Evolutionary conservation across 208 protist genomes (phyloP).

Genomic region (Trypanosoma theileri): DNA sequence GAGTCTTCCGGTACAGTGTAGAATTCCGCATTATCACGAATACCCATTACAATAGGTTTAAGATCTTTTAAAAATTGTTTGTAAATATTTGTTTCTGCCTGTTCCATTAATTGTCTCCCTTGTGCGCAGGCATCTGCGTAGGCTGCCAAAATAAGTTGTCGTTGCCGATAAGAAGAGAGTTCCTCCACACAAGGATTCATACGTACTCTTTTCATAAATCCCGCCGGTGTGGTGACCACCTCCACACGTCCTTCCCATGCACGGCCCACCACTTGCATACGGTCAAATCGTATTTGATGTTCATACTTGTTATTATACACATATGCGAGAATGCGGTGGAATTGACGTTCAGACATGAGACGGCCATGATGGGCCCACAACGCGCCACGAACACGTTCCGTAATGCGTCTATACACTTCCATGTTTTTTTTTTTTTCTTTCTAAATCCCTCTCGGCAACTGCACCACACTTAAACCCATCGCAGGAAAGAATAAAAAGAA

Average conservation of each 20-base stretch:
- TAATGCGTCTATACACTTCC: slow-evolving; percentile 90
- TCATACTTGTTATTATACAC: slow-evolving; percentile 95
- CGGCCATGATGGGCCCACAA: slow-evolving; percentile 91
- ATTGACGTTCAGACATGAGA: slow-evolving; percentile 89
- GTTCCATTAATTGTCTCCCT: slow-evolving; percentile 75
- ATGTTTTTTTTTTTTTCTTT: slow-evolving; percentile 21
- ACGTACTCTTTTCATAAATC: slow-evolving; percentile 83
- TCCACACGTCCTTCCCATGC: slow-evolving; percentile 84
- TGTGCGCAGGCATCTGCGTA: slow-evolving; percentile 78
- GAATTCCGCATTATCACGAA: slow-evolving; percentile 92
- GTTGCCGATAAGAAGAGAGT: slow-evolving; percentile 47
- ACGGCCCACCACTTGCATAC: slow-evolving; percentile 83
- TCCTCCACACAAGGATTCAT: slow-evolving; percentile 83
- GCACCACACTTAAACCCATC: neutral
- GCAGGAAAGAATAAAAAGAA: slow-evolving; percentile 14
- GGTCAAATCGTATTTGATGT: slow-evolving; percentile 90
- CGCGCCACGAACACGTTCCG: slow-evolving; percentile 85
- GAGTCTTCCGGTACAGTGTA: slow-evolving; percentile 81
- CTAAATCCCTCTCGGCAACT: neutral
- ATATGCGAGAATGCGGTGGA: slow-evolving; percentile 90
- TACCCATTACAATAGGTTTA: slow-evolving; percentile 88
- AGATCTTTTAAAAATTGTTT: slow-evolving; percentile 89
- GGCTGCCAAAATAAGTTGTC: slow-evolving; percentile 82
- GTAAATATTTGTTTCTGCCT: slow-evolving; percentile 89
- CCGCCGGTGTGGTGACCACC: slow-evolving; percentile 83